Conservation (phyloP, 805 yeast species). For the Starmera pachycereana region DNA sequence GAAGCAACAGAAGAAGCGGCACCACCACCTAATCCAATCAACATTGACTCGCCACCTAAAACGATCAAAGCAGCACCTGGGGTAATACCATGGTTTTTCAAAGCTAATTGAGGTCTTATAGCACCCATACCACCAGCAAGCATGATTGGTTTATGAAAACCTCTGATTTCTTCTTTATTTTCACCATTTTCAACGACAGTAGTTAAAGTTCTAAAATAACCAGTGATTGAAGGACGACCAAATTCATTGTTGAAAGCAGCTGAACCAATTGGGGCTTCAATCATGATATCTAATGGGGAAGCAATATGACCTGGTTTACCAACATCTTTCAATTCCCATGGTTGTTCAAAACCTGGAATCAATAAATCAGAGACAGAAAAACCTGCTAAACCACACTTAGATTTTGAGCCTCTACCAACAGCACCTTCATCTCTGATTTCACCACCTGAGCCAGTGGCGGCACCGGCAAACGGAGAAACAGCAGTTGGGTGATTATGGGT, state of each 20-base stretch:
- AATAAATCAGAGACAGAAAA: conserved; percentile 83
- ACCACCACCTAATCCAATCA: conserved; percentile 98
- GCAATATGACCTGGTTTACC: conserved; percentile 95
- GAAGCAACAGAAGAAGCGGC: conserved; percentile 97
- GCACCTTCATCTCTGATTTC: conserved; percentile 99
- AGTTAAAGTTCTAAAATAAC: conserved; percentile 92
- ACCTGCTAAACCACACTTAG: conserved; percentile 94
- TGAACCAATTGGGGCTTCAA: conserved; percentile 94
- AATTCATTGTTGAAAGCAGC: conserved; percentile 98
- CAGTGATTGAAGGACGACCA: conserved; percentile 95
- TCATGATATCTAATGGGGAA: conserved; percentile 85
- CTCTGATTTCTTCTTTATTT: conserved; percentile 70
- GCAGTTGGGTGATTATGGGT: conserved; percentile 99
- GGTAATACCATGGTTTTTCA: conserved; percentile 79
- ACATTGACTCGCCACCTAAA: conserved; percentile 95
- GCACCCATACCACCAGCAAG: conserved; percentile 99
- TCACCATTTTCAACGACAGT: conserved; percentile 57
- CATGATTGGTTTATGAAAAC: conserved; percentile 99
- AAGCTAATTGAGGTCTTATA: conserved; percentile 83
- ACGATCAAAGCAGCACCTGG: conserved; percentile 90
- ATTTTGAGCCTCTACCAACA: conserved; percentile 94
- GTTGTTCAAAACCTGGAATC: conserved; percentile 79
- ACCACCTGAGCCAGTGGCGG: conserved; percentile 99
- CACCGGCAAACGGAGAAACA: conserved; percentile 98
- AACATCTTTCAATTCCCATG: conserved; percentile 80